A percentile compares a stretch with the other conserved stretches of the same genome.
These are phyloP conservation scores for Skeletonema tropicum DNA, from an alignment of 108 stramenopile species.

Conservation along the genomic window DNA sequence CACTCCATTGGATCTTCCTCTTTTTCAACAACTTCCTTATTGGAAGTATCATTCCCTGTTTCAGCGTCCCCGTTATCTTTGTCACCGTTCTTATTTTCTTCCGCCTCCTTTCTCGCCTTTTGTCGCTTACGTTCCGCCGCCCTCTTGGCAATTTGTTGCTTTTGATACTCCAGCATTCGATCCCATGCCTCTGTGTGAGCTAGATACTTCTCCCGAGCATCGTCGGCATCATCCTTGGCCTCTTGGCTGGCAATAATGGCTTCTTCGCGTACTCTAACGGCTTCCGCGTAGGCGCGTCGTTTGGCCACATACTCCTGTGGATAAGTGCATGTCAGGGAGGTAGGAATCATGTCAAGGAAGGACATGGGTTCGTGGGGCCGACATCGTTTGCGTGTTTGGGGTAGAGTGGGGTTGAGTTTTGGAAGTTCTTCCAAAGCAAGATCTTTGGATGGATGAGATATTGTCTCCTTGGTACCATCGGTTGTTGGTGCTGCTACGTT, in stretches of 20 bases:
- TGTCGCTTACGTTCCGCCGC: conserved; percentile 25
- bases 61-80: conserved; percentile 1
- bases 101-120: conserved; percentile 11
- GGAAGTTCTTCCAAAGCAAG: conserved; percentile 37
- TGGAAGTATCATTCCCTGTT: background rate
- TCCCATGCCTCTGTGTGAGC: conserved; percentile 54
- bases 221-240: conserved; percentile 56
- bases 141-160: conserved; percentile 46
- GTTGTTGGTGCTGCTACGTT: background rate
- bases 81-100: conserved; percentile 19
- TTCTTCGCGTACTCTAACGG: conserved; percentile 67
- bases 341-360: conserved; percentile 77
- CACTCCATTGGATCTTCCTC: conserved; percentile 53
- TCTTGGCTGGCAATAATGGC: conserved; percentile 75
- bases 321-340: conserved; percentile 74
- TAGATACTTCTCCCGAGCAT: conserved; percentile 49
- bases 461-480: background rate
- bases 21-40: background rate
- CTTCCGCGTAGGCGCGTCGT: conserved; percentile 61
- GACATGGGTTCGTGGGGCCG: conserved; percentile 43
- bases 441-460: background rate
- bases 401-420: conserved; percentile 30
- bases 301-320: conserved; percentile 64
- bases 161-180: conserved; percentile 56
- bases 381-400: conserved; percentile 24